Evolutionary conservation across 129 eudicot genomes (phyloP), one percentile per base, ranked within the genome.

Genomic region (Heracleum sosnowskyi): DNA sequence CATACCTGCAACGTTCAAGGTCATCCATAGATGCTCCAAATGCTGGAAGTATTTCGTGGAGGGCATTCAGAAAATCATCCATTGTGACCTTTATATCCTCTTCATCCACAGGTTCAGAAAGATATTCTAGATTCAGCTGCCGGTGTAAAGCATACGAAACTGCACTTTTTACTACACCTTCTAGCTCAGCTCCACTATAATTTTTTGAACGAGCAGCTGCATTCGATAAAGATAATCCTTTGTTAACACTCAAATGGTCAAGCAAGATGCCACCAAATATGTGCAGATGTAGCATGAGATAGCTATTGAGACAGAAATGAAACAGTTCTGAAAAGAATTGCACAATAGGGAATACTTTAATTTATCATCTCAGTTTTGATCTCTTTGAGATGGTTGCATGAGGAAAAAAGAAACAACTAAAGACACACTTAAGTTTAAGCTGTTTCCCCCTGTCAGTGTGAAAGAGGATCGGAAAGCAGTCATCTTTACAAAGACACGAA

Each of bases 101-200:
- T 81, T 96, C 99, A 45, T 96, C 97, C 53, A 96, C 91, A 20
- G 90, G 87, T 78, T 96, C 90, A 16, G 92, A 90, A 60, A 96
- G 94, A 87, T 96, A 96, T 37, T 92, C 97, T 63, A 90, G 89
- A 79, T 86, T 92, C 76, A 96, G 84, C 82, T 96, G 97, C 79
- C 99, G 85, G 68, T 96, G 89, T 75, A 96, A 84, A 44, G 99
- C 99, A 84, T 82, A 96, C 42, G 99, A 96, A 20, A 90, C 99
- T 1, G 97, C 99, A 96, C 99, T 96, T 84, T 96, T 96, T 69
- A 92, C 99, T 70, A 96, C 97, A 84, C 99, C 99, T 89, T 96
- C 99, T 81, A 96, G 97, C 83, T 96, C 97, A 70, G 99, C 99
- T 33, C 99, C 99, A 83, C 99, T 96, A 73, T 86, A 96, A 82